phyloP scores from a whole-genome alignment of 1,284 basidiomycete genomes.

The Ceratobasidium sp. region DNA sequence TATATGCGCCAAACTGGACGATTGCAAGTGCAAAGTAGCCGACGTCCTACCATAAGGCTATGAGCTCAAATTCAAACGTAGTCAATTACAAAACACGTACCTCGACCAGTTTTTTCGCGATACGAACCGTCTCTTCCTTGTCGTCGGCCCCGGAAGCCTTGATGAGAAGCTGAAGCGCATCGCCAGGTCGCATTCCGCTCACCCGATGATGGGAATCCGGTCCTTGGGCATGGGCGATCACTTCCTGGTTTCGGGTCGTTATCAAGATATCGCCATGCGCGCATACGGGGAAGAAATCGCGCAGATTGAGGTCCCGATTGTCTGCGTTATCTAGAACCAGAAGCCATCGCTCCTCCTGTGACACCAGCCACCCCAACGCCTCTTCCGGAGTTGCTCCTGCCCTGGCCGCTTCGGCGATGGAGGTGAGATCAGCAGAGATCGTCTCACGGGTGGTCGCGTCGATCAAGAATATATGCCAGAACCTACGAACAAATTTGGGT shows the following conservation, averaged over 20 bases:
- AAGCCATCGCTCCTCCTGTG: constrained; percentile 6
- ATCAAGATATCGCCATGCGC: constrained; percentile 12
- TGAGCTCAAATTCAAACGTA: not conserved
- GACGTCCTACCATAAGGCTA: not conserved
- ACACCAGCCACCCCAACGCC: constrained; percentile 9
- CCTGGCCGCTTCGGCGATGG: no score
- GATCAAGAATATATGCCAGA: no score
- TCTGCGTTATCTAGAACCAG: constrained; percentile 36
- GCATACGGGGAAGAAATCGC: not conserved
- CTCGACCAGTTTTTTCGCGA: not conserved
- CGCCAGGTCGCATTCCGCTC: not conserved
- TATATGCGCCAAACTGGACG: constrained; percentile 29
- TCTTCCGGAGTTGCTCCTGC: constrained; percentile 1
- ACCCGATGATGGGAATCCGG: not conserved
- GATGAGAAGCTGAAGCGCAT: constrained; percentile 5
- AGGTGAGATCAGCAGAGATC: no score
- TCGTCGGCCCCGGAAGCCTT: not conserved
- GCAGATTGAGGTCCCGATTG: not conserved
- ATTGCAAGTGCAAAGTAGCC: no score
- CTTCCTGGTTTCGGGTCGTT: constrained; percentile 27
- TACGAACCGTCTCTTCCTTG: not conserved
- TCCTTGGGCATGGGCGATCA: not conserved
- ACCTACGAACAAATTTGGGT: no score
- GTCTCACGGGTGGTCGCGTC: no score
- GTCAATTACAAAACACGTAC: not conserved